Evolutionary conservation across 805 yeast species (phyloP).

Genomic region (Kluyveromyces siamensis): DNA sequence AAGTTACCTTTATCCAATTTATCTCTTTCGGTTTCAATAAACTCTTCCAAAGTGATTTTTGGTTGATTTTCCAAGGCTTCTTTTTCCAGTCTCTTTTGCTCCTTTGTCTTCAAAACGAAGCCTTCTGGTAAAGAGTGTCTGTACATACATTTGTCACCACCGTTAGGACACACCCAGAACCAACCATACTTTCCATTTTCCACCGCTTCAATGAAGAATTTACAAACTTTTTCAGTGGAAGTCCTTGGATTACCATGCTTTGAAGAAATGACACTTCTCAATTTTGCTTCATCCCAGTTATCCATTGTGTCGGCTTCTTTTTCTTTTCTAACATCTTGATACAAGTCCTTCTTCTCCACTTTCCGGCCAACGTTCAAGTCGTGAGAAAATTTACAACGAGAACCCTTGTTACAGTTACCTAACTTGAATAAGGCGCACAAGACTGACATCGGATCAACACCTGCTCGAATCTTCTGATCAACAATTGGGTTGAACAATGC

Average conservation of each 20-base stretch:
- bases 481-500: conserved; percentile 59
- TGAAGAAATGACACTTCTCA: conserved; percentile 74
- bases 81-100: conserved; percentile 83
- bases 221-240: conserved; percentile 92
- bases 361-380: conserved; percentile 79
- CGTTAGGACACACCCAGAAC: conserved; percentile 98
- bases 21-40: conserved; percentile 86
- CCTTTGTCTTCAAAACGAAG: conserved; percentile 92
- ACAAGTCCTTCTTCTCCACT: conserved; percentile 82
- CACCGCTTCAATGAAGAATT: conserved; percentile 89
- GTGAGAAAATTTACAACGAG: conserved; percentile 86
- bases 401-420: conserved; percentile 75
- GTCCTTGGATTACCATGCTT: conserved; percentile 93
- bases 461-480: conserved; percentile 86
- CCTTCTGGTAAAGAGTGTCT: conserved; percentile 95
- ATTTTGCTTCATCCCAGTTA: conserved; percentile 93
- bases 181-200: conserved; percentile 97
- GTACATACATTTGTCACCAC: conserved; percentile 88
- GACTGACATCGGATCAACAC: conserved; percentile 94
- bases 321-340: conserved; percentile 70
- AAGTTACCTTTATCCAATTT: conserved; percentile 60
- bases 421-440: conserved; percentile 84
- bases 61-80: conserved; percentile 78
- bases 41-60: conserved; percentile 89
- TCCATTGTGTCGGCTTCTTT: conserved; percentile 88